phyloP scores from a whole-genome alignment of 208 protist species.

The Acanthamoeba rhysodes region DNA sequence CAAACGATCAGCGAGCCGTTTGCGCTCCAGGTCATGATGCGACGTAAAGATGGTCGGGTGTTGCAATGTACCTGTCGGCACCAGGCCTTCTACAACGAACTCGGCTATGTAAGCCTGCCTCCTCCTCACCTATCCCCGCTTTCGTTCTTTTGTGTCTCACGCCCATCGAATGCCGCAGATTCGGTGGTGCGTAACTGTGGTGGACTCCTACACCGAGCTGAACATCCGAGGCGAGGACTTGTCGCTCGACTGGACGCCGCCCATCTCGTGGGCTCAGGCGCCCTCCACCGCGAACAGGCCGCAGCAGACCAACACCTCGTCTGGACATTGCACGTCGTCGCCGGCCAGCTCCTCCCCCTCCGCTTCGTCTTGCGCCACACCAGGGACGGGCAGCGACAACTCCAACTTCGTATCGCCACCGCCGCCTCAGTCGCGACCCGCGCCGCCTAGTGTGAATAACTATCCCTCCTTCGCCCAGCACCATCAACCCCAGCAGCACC shows the following conservation, averaged over 20 bases:
- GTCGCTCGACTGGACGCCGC: slow-evolving; percentile 1
- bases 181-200: slow-evolving; percentile 30
- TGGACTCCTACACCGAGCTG: slow-evolving; percentile 43
- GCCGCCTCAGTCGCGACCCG: not conserved
- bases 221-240: slow-evolving; percentile 11
- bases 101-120: slow-evolving; percentile 24
- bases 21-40: slow-evolving; percentile 21
- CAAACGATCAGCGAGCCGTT: slow-evolving; percentile 69
- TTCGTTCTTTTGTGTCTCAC: not conserved
- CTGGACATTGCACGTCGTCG: not conserved
- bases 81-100: slow-evolving; percentile 58
- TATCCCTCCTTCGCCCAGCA: not conserved
- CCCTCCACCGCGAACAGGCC: not conserved
- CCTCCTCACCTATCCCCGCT: too few relatives aligned
- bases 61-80: not conserved
- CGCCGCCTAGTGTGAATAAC: not conserved
- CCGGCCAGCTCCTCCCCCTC: not conserved
- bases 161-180: not conserved
- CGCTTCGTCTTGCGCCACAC: not conserved
- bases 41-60: slow-evolving; percentile 43
- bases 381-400: not conserved
- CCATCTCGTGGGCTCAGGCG: not conserved
- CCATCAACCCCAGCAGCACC: not conserved
- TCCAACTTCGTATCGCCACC: not conserved
- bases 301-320: not conserved